Evolutionary conservation across 176 grass and related monocot genomes (phyloP), one percentile per base, ranked within the genome.

Genomic region (Bolboschoenus planiculmis): DNA sequence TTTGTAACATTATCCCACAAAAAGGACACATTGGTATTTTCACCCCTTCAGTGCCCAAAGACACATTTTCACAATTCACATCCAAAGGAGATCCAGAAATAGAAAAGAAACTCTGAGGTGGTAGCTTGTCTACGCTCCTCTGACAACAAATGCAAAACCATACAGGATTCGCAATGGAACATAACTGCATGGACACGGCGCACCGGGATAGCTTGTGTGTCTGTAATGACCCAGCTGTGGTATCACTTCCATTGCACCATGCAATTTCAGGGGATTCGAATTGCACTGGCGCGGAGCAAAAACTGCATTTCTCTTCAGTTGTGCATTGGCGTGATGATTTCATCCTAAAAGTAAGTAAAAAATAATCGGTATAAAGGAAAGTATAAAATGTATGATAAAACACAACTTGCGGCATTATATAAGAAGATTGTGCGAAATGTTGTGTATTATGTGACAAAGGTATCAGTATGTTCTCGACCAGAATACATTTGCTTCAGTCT

Each of bases 61-160:
- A 84, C 47, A 51, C 86, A 42, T 80, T 71, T 11, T 70, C 79
- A 53, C 37, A 24, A 29, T 37, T 76, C 18, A 47, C 55, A 64
- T 81, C 77, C 46, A 82, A 80, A 57, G 62, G 78, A 83, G 78
- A 80, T 2, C 77, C 48, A 23, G 63, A 57, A 74, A 89, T 89
- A 18, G 47, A 80, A 74, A 94, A 94, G 62, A 94, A 89, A 2
- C 78, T 26, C 56, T 81, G 36, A 10, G 89, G 85, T 81, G 85
- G 53, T 53, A 91, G 63, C 64, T 89, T 91, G 30, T 87, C 83
- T n/a, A 88, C 76, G 75, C 48, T 84, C 74, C 92, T 82, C 30
- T 78, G 77, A 16, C 92, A 94, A 81, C 85, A 94, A 6, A 87
- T 73, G 83, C 92, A 94, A 83, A 89, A 88, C 92, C 92, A 94